Evolutionary conservation across 345 rosid genomes (phyloP), one percentile per base, ranked within the genome.

Genomic region (Raphanus sativus): DNA sequence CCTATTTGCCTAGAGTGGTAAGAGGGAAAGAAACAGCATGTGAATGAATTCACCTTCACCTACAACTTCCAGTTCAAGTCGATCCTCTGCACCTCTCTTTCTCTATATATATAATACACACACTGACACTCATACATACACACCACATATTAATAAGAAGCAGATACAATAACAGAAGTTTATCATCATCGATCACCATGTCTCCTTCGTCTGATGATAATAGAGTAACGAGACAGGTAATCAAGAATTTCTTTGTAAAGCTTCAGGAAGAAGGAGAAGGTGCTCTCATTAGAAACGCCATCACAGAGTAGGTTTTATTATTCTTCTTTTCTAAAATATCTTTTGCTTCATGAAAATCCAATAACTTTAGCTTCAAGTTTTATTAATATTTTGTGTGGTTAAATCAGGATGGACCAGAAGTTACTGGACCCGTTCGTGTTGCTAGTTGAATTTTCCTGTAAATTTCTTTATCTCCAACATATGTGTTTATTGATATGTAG

Each of bases 381-480:
- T 66, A 12, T 42, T 4, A 11, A 13, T 52, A 54, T 71, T 11
- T 45, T 45, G 55, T 48, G 55, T 26, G 26, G 21, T 48, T 33
- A 3, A 50, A 73, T 68, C 90, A 95, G 99, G 86, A 77, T 77
- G 69, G 97, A 95, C 8, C 83, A 86, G 71, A 79, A 81, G 89
- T 48, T 59, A 69, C 77, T 92, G 86, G 99, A 95, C 75, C 99
- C 99, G 66, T 95, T 95, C 76, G 86, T 95, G 33, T 83, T 88
- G 86, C 77, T 95, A 84, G 97, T 92, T 87, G 87, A 95, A 15
- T 89, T 95, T 77, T 86, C 95, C 40, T 91, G 97, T 94, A 75
- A 70, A 3, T 33, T 24, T 69, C 4, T 17, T 17, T 30, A 56
- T 65, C 15, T 25, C 32, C 56, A 9, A 10, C 5, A n/a, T 52